Conservation (phyloP, 768 basidiomycete genomes). For the Infundibulicybe gibba region DNA sequence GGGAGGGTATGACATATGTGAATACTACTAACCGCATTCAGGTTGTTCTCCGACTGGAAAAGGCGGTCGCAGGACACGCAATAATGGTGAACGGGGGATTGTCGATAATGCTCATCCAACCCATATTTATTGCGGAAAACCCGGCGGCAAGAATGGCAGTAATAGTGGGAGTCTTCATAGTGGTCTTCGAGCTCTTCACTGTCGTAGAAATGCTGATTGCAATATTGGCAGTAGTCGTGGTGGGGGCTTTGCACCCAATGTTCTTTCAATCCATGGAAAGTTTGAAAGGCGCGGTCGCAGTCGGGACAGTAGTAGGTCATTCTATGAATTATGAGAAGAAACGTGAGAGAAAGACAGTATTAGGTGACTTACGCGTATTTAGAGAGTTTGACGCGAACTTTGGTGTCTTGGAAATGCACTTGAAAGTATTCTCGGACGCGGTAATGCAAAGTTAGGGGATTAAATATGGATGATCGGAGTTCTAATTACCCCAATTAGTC, state of each 20-base stretch:
- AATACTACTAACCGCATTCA: conserved; percentile 16
- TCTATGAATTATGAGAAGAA: not conserved
- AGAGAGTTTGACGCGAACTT: too few relatives aligned
- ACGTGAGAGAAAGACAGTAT: too few relatives aligned
- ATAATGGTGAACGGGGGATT: conserved; percentile 36
- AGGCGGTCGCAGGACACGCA: conserved; percentile 39
- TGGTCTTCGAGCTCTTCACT: conserved; percentile 33
- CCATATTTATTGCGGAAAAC: conserved; percentile 36
- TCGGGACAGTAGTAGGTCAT: conserved; percentile 22
- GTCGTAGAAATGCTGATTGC: conserved; percentile 38
- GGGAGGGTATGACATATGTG: not conserved
- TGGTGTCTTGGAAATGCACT: too few relatives aligned
- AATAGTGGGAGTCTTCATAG: conserved; percentile 32
- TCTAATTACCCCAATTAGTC: too few relatives aligned
- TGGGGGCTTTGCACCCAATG: not conserved
- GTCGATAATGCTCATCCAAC: conserved; percentile 45
- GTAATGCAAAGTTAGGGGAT: too few relatives aligned
- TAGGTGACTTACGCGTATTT: too few relatives aligned
- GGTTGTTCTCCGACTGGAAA: conserved; percentile 38
- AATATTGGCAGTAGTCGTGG: conserved; percentile 31
- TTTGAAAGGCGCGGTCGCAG: conserved; percentile 34
- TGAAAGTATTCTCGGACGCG: too few relatives aligned
- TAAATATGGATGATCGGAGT: too few relatives aligned
- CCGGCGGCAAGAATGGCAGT: conserved; percentile 37
- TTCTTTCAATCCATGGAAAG: conserved; percentile 1